Evolutionary conservation across 108 stramenopile species (phyloP), one percentile per base, ranked within the genome.

Genomic region (Cyclotella baltica): DNA sequence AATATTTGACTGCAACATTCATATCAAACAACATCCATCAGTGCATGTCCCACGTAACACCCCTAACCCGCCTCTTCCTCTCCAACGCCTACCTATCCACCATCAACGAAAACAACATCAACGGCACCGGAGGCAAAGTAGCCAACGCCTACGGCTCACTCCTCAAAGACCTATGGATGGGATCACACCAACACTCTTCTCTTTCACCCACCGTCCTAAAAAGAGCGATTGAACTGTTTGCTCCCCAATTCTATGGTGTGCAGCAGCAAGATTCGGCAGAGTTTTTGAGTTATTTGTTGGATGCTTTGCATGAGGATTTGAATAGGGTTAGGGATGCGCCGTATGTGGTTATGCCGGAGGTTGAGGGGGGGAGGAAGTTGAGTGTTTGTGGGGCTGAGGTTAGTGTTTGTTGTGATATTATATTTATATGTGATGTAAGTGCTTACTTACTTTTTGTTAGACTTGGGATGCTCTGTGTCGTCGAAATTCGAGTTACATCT

Each of bases 251-350:
- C 88, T 88, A 85, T 10, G 86, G 92, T 33, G 84, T 68, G 37
- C 55, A 76, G 19, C 95, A 96, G 80, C 98, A 99, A 50, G 98
- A 99, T 76, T 82, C 96, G 0, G 97, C 96, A 62, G 98, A 99
- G 78, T 92, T 98, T 51, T 74, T 99, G 47, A 88, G 89, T 3
- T 96, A 92, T 72, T 78, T 99, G 9, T 66, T 99, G 18, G 97
- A 97, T 78, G 97, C 95, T 30, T 77, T 99, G 37, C 96, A 97
- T 78, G 97, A 98, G 73, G 98, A 99, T 86, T 83, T 99, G 64
- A 99, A 99, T 70, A 84, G 96, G n/a, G 85, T 97, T 57, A 74
- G 83, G 27, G 83, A 88, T 50, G 95, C 97, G 58, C 98, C 98
- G 10, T 98, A 98, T 73, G 86, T 97, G 6, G 90, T 90, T 79